Evolutionary conservation across 352 stramenopile species (phyloP).

Genomic region (Globisporangium megalacanthum): DNA sequence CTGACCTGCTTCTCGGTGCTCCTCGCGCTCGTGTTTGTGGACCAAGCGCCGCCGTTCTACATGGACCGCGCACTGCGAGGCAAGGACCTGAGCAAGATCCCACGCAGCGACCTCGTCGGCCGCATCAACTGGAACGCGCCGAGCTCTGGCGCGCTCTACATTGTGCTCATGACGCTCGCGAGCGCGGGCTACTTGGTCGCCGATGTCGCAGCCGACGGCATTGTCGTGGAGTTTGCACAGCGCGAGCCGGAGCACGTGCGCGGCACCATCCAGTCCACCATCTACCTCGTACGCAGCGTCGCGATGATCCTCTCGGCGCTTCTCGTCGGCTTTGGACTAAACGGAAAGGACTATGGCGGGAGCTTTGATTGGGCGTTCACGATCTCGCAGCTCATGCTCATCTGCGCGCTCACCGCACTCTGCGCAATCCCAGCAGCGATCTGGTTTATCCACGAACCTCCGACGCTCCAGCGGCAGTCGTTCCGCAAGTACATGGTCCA

Average conservation of each 20-base stretch:
- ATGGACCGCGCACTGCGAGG: conserved; percentile 27
- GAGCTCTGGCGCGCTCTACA: conserved; percentile 34
- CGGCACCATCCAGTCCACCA: conserved; percentile 51
- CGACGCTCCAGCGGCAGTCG: conserved; percentile 18
- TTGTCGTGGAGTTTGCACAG: conserved; percentile 55
- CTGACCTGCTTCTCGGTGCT: conserved; percentile 24
- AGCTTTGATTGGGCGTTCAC: conserved; percentile 38
- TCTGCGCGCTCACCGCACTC: conserved; percentile 30
- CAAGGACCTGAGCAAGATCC: conserved; percentile 41
- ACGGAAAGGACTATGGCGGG: conserved; percentile 47
- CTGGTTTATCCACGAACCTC: no score
- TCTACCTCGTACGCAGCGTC: conserved; percentile 29
- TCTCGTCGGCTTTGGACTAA: conserved; percentile 58
- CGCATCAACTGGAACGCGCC: conserved; percentile 42
- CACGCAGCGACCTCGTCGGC: conserved; percentile 22
- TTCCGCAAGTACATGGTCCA: conserved; percentile 8
- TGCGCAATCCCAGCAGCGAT: conserved; percentile 19
- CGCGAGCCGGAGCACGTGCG: conserved; percentile 42
- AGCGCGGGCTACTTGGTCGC: conserved; percentile 51
- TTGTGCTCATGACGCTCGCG: conserved; percentile 51
- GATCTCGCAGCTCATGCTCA: conserved; percentile 45
- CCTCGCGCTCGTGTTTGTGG: conserved; percentile 32
- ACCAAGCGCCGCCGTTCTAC: no score
- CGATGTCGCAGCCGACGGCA: conserved; percentile 38
- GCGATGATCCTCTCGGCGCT: conserved; percentile 35